Evolutionary conservation across 2,329 filamentous ascomycete species (phyloP).

Genomic region (Colletotrichum endophyticum): DNA sequence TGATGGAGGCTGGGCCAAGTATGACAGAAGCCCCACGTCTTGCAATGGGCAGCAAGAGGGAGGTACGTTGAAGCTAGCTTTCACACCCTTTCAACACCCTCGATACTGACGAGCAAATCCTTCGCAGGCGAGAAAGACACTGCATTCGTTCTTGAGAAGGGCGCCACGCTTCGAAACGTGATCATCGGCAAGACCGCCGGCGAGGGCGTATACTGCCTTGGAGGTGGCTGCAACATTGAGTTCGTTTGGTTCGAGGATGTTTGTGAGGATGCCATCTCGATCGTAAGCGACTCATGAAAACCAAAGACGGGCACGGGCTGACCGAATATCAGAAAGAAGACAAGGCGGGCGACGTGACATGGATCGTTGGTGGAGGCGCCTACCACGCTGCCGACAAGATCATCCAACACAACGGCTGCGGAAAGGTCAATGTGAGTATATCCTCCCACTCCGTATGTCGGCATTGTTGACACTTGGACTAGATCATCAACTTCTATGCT

Average conservation of each 20-base stretch:
- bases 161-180: conserved; percentile 50
- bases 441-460: accelerated
- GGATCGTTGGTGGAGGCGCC: conserved; percentile 43
- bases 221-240: conserved; percentile 28
- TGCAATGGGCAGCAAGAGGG: conserved; percentile 47
- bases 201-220: conserved; percentile 31
- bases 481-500: conserved; percentile 44
- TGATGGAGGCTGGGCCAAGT: conserved; percentile 34
- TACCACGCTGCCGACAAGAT: conserved; percentile 42
- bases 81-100: too few species aligned
- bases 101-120: too few species aligned
- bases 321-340: conserved; percentile 22
- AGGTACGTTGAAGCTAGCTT: too few species aligned
- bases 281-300: conserved; percentile 1
- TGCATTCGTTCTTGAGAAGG: conserved; percentile 44
- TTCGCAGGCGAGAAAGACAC: conserved; percentile 45
- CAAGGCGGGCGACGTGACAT: conserved; percentile 25
- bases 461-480: not conserved
- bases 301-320: not conserved
- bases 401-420: conserved; percentile 42
- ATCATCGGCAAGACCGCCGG: conserved; percentile 43
- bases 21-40: conserved; percentile 36
- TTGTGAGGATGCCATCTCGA: conserved; percentile 29
- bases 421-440: conserved; percentile 29
- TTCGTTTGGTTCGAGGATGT: conserved; percentile 31